Evolutionary conservation across 305 asterid genomes (phyloP), one percentile per base, ranked within the genome.

Genomic region (Fraxinus latifolia): DNA sequence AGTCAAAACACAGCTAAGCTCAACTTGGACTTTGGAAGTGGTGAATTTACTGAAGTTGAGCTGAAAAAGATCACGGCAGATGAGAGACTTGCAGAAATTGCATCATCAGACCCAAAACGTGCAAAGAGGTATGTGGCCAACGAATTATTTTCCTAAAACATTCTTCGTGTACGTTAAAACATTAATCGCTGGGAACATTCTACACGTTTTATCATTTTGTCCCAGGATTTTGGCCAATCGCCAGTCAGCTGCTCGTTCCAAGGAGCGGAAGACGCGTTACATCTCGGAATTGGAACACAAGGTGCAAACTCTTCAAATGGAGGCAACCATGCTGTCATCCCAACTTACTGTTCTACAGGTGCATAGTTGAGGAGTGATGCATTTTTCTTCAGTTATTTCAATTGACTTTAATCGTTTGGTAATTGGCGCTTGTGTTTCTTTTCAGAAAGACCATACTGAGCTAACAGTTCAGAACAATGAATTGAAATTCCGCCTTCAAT

Each of bases 161-260:
- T n/a, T 39, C 79, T 71, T 37, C 36, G 19, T 67, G 42, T 77
- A 27, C 29, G 34, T 31, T 9, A 50, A n/a, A 75, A 42, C 55
- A 65, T 15, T 25, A 17, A 6, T 44, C 33, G 4, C 32, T 21
- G 15, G 31, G 31, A 68, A 68, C 25, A 27, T 74, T 80, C 7
- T 19, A 21, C 1, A 5, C 76, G 74, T 67, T 68, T 32, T 19
- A 60, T 73, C 4, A 3, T 3, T 58, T 75, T 70, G 17, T 76
- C 31, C 76, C 88, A 95, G 99, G 89, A 93, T 95, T 85, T 86
- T 95, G 88, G 97, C 98, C 34, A 95, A 94, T 82, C 94, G 99
- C 76, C 97, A 92, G 73, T 95, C 99, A 50, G 97, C 98, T 86
- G 99, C 99, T 86, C 95, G 98, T 77, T 95, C 98, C 47, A 95